Conservation (phyloP, 164 flowering plant genomes). For the Paratinospora sagittata region DNA sequence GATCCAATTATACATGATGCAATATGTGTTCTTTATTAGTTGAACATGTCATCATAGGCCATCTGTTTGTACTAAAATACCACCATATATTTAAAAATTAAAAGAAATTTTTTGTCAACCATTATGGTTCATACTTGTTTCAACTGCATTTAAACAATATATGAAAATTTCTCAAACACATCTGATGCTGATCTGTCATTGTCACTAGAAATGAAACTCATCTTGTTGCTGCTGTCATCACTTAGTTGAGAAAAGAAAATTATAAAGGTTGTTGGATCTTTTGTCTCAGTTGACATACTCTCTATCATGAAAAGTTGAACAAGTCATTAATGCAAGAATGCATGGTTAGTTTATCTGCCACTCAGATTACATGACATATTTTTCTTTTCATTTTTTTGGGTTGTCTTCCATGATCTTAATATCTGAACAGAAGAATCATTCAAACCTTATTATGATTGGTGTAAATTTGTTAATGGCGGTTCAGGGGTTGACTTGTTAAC, state of each 20-base stretch:
- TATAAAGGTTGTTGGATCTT: neutral
- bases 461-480: neutral
- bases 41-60: neutral
- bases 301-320: neutral
- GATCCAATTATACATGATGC: neutral
- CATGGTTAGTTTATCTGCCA: no score
- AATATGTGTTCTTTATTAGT: neutral
- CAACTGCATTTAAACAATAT: neutral
- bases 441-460: neutral
- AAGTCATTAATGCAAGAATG: no score
- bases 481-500: neutral
- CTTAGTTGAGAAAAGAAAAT: neutral
- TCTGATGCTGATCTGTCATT: neutral
- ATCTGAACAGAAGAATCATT: neutral
- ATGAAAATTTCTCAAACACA: neutral
- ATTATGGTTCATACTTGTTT: neutral
- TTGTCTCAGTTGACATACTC: neutral
- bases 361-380: no score
- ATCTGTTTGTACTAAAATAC: neutral
- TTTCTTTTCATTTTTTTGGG: no score
- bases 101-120: neutral
- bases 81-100: neutral
- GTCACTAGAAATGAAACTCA: neutral
- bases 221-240: slow-evolving; percentile 7
- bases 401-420: neutral